Evolutionary conservation across 2,329 filamentous ascomycete genomes (phyloP).

Genomic region (Trichoderma lentiforme): DNA sequence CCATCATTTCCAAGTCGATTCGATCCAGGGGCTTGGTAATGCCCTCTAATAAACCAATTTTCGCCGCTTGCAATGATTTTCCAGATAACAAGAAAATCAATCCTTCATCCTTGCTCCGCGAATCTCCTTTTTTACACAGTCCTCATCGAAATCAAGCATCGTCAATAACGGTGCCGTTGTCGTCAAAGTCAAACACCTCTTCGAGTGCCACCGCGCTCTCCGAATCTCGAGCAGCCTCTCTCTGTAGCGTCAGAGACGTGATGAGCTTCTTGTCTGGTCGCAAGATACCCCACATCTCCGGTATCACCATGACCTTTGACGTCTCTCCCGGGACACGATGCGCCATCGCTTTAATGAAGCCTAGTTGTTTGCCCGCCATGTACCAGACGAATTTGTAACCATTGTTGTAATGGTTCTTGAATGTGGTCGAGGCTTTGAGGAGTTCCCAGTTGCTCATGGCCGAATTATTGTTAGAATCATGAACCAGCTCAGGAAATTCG

Average conservation of each 20-base stretch:
- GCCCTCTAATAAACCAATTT: neutral
- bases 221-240: constrained; percentile 22
- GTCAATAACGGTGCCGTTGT: constrained; percentile 30
- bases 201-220: constrained; percentile 27
- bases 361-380: constrained; percentile 48
- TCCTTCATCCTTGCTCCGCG: neutral
- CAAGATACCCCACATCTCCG: constrained; percentile 35
- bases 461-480: constrained; percentile 24
- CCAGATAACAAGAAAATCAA: no score
- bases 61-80: neutral
- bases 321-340: neutral
- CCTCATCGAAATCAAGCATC: constrained; percentile 23
- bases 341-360: constrained; percentile 42
- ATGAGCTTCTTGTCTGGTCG: constrained; percentile 36
- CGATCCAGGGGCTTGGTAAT: neutral
- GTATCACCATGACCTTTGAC: constrained; percentile 33
- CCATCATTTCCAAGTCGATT: neutral
- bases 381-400: constrained; percentile 41
- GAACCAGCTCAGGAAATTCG: constrained; percentile 28
- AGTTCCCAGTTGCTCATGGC: constrained; percentile 43
- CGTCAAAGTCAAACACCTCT: constrained; percentile 30
- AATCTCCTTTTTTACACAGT: neutral
- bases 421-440: constrained; percentile 49
- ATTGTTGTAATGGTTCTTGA: constrained; percentile 35
- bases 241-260: constrained; percentile 20